Evolutionary conservation across 345 rosid genomes (phyloP), one percentile per base, ranked within the genome.

Genomic region (Brassica incana): DNA sequence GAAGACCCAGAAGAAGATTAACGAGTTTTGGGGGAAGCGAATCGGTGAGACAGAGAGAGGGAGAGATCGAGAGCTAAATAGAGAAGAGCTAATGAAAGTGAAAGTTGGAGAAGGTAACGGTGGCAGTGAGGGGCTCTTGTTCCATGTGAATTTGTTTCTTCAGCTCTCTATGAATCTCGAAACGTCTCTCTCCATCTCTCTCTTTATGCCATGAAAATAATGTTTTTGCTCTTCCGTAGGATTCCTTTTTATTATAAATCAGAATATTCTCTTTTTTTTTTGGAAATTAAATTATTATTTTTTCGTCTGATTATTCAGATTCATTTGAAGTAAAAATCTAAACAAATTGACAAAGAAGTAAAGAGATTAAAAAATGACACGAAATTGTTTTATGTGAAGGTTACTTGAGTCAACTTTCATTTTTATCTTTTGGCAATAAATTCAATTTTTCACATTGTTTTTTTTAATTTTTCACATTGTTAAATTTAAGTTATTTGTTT

Each of bases 111-210:
- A 76, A 80, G 84, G 76, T 84, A 84, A 87, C 89, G 86, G 86
- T 76, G 80, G 87, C 67, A 78, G 81, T 71, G 60, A 82, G 58
- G 6, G 58, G 84, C 68, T 79, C 85, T 69, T 64, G 80, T 78
- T 83, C 87, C 87, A 81, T 88, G 87, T 84, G 86, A 77, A 71
- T 77, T 81, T 72, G 66, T 63, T 63, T 68, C 60, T 45, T 69
- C n/a, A 60, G 59, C 62, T 65, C 75, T 29, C 5, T 29, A 74
- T 62, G 72, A 85, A 82, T 75, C 81, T 72, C 35, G 23, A 83
- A 84, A 84, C 86, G 88, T 76, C 67, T 80, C 78, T 73, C 84
- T 67, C 76, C n/a, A 6, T 67, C 60, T 77, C 66, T 32, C 48
- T 71, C 58, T 52, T 52, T 29, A n/a, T 3, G 67, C 81, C 84